These are phyloP conservation scores for Myrica gale DNA, from an alignment of 306 rosid genomes.

Conservation along the genomic window DNA sequence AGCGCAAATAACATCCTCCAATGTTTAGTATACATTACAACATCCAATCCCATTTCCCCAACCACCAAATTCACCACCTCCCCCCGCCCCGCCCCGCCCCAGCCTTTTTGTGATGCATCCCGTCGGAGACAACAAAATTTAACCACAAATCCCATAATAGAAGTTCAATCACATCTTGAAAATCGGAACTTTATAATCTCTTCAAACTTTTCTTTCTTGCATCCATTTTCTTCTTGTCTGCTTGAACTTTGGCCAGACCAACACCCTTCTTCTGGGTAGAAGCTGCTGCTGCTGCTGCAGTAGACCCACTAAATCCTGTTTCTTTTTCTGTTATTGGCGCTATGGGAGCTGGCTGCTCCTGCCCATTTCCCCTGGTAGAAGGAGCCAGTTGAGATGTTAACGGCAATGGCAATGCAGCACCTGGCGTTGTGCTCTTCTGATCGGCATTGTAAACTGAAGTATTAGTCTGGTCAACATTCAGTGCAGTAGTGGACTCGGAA, in stretches of 20 bases:
- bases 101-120: no score
- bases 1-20: no score
- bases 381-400: slow-evolving; percentile 32
- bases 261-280: slow-evolving; percentile 55
- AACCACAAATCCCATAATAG: slow-evolving; percentile 23
- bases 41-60: no score
- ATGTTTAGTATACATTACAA: no score
- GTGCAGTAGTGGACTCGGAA: slow-evolving; percentile 86
- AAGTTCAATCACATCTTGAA: slow-evolving; percentile 29
- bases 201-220: slow-evolving; percentile 98
- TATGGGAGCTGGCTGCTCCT: slow-evolving; percentile 45
- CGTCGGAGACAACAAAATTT: slow-evolving; percentile 1
- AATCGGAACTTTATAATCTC: slow-evolving; percentile 56
- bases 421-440: slow-evolving; percentile 44
- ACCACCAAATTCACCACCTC: no score
- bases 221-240: slow-evolving; percentile 90
- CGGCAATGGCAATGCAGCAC: slow-evolving; percentile 49
- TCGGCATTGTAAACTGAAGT: slow-evolving; percentile 57
- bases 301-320: slow-evolving; percentile 38
- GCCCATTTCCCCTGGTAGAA: slow-evolving; percentile 51
- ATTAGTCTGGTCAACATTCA: slow-evolving; percentile 79
- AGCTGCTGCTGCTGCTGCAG: slow-evolving; percentile 29
- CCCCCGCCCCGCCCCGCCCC: no score
- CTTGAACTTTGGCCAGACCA: slow-evolving; percentile 57
- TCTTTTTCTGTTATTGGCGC: slow-evolving; percentile 34